Evolutionary conservation across 805 yeast species (phyloP).

Genomic region (Huiozyma naganishii): DNA sequence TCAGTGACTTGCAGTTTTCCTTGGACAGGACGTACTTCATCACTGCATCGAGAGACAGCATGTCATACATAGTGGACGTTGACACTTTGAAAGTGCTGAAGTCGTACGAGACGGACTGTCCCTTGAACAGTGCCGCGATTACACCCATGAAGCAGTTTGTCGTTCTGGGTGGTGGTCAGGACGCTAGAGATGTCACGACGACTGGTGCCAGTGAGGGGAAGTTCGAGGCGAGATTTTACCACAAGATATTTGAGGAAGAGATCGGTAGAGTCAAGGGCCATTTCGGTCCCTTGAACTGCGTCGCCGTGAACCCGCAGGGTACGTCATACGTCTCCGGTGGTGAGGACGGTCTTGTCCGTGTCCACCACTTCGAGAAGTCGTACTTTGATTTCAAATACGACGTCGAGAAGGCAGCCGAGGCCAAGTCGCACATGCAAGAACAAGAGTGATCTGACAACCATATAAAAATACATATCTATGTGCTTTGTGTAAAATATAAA

Average conservation of each 20-base stretch:
- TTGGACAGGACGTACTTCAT: constrained; percentile 82
- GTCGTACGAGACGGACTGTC: constrained; percentile 77
- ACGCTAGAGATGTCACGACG: constrained; percentile 97
- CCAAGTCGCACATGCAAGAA: constrained; percentile 26
- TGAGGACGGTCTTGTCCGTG: constrained; percentile 94
- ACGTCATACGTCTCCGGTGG: constrained; percentile 93
- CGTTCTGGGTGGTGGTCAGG: constrained; percentile 98
- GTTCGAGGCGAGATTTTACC: constrained; percentile 92
- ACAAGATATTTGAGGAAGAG: constrained; percentile 90
- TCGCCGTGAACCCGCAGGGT: constrained; percentile 92
- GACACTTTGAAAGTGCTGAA: constrained; percentile 64
- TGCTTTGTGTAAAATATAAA: too few species aligned
- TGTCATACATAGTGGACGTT: constrained; percentile 67
- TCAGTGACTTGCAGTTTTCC: constrained; percentile 86
- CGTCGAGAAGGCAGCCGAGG: constrained; percentile 70
- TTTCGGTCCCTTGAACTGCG: constrained; percentile 94
- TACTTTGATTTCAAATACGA: constrained; percentile 91
- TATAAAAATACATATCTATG: too few species aligned
- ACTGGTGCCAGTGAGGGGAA: constrained; percentile 88
- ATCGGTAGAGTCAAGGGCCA: constrained; percentile 97
- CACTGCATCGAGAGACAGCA: constrained; percentile 86
- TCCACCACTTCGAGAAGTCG: constrained; percentile 85
- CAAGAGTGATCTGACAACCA: background rate
- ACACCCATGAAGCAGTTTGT: constrained; percentile 89
- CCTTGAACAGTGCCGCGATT: constrained; percentile 89